Base-by-base conservation (phyloP, 768 basidiomycete species). In the Gymnopilus dilepis region DNA sequence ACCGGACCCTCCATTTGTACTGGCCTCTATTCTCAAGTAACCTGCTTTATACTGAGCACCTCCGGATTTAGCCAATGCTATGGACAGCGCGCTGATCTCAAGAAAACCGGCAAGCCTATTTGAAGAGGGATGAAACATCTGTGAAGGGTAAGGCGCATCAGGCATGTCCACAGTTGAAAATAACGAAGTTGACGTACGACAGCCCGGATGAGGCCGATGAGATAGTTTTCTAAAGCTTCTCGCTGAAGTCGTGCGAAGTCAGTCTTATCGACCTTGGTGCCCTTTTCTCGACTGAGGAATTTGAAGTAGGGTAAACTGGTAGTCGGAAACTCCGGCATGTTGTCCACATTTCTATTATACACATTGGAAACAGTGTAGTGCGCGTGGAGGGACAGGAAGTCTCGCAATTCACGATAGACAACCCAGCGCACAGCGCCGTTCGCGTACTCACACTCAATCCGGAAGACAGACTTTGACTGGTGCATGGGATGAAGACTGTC, bases 51-150 rank as follows among this genome's bases (percentile, higher is more conserved):
- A 91, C 70, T 98, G 97, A 22, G 84, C 77, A 6, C 95, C 95
- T 9, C 95, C 96, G 1, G 86, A 83, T 54, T 84, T 84, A 0
- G 95, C 93, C 19, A 95, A 83, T 9, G 85, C 72, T 60, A 98
- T 85, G 8, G 91, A 96, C 26, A 99, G 78, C 0, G 96, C 88
- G 43, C 92, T 95, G 43, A 99, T 83, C 74, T 99, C 97, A 48
- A 99, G 83, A 75, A 98, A 99, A 5, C 88, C 88, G 41, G 90
- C 88, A 0, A 99, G 77, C 33, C 96, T 87, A 69, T 98, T 98
- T 1, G 94, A 85, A 21, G 94, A 87, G 0, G 96, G 94, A 69
- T 95, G 94, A 75, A 97, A 97, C 92, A 99, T 97, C 95, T 97
- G 38, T 51, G 24, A 21, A 22, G 21, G 34, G 15, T 37, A 37